phyloP scores from a whole-genome alignment of 192 early-diverging fungal species.

The Endogone sp. region DNA sequence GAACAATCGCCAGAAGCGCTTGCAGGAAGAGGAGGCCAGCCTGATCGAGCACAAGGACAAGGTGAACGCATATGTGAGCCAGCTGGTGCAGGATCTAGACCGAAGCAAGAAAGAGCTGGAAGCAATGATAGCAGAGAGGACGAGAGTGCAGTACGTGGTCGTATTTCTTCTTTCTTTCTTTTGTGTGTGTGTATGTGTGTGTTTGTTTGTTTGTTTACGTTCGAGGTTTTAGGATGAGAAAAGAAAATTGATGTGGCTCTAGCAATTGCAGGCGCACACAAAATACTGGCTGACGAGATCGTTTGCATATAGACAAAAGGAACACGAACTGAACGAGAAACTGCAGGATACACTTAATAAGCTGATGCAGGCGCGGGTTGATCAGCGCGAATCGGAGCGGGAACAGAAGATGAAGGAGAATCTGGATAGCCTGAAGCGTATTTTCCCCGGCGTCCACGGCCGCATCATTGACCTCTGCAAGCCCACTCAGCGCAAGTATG shows the following conservation, averaged over 20 bases:
- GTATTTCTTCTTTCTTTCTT: slow-evolving; percentile 9
- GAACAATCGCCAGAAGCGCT: slow-evolving; percentile 36
- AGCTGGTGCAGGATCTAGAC: too few relatives aligned
- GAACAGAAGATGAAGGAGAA: slow-evolving; percentile 74
- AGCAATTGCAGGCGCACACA: too few relatives aligned
- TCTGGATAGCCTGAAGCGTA: slow-evolving; percentile 72
- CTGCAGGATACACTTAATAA: slow-evolving; percentile 71
- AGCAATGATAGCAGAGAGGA: slow-evolving; percentile 58
- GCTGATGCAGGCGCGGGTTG: slow-evolving; percentile 76
- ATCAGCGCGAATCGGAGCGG: slow-evolving; percentile 80
- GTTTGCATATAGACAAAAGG: slow-evolving; percentile 40
- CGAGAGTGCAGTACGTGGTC: slow-evolving; percentile 54
- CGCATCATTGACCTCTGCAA: slow-evolving; percentile 85
- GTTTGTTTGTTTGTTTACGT: too few relatives aligned
- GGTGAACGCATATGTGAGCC: slow-evolving; percentile 15
- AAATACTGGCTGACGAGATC: too few relatives aligned
- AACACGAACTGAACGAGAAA: slow-evolving; percentile 82
- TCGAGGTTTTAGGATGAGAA: too few relatives aligned
- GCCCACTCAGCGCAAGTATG: slow-evolving; percentile 92
- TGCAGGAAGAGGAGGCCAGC: slow-evolving; percentile 43
- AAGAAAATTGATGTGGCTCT: too few relatives aligned
- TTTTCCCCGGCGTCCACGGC: slow-evolving; percentile 90
- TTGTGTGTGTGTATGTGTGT: too few relatives aligned
- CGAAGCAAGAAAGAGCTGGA: slow-evolving; percentile 48
- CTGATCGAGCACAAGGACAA: slow-evolving; percentile 27